Percentiles rank a stretch among this genome's conserved stretches.
phyloP scores from a whole-genome alignment of 2,329 filamentous ascomycete genomes.

The Alternaria arborescens region DNA sequence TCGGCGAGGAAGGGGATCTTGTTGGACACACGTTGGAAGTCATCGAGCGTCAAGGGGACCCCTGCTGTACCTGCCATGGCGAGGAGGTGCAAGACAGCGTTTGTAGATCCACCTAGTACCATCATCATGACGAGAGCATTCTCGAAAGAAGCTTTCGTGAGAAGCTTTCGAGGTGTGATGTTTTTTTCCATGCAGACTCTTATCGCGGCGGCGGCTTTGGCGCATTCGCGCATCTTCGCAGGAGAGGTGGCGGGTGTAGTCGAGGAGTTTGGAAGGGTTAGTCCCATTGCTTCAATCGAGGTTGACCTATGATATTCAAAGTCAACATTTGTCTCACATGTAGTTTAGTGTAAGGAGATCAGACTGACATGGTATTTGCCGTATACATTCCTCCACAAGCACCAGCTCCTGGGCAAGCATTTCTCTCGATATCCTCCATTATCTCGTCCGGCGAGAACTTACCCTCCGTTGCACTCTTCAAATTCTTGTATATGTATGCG shows the following conservation, averaged over 20 bases:
- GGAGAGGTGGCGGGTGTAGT: constrained; percentile 83
- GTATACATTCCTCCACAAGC: constrained; percentile 95
- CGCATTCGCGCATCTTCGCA: constrained; percentile 86
- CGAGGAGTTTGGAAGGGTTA: constrained; percentile 82
- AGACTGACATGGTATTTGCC: constrained; percentile 78
- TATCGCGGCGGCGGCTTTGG: constrained; percentile 81
- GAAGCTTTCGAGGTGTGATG: constrained; percentile 79
- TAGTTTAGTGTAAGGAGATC: background rate
- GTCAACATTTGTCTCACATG: background rate
- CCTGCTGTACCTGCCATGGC: constrained; percentile 89
- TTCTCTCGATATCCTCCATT: constrained; percentile 80
- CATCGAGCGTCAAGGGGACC: constrained; percentile 79
- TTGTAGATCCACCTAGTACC: constrained; percentile 89
- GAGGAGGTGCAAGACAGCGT: constrained; percentile 86
- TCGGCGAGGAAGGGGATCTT: constrained; percentile 88
- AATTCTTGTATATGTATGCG: constrained; percentile 78
- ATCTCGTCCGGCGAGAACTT: constrained; percentile 78
- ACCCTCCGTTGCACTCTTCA: constrained; percentile 73
- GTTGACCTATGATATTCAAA: background rate
- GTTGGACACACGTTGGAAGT: constrained; percentile 81
- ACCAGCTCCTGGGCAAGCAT: constrained; percentile 80
- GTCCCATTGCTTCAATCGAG: constrained; percentile 70
- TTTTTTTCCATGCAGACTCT: constrained; percentile 80
- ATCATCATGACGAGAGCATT: constrained; percentile 91
- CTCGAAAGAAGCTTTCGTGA: constrained; percentile 83